Percentiles rank a stretch among this genome's conserved stretches.
Conservation (phyloP, 2,329 filamentous ascomycete species). For the Esteya vermicola region DNA sequence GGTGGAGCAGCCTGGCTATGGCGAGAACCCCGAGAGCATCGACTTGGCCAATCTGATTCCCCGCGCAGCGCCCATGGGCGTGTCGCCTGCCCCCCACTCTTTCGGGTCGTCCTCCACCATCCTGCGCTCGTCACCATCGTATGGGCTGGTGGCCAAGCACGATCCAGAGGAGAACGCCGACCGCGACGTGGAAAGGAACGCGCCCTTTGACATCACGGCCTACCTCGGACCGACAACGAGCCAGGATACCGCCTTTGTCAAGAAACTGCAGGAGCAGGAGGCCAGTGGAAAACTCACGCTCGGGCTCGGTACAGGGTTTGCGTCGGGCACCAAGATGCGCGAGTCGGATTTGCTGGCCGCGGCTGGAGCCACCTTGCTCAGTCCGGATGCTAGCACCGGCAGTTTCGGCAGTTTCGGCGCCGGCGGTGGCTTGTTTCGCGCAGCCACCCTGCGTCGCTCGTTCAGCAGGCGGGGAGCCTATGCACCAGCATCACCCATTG, state of each 20-base stretch:
- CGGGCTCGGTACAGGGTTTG: constrained; percentile 41
- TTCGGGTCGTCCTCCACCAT: no score
- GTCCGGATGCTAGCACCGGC: constrained; percentile 11
- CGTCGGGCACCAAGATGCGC: constrained; percentile 29
- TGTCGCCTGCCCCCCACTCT: neutral
- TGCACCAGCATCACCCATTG: constrained; percentile 4
- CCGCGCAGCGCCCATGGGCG: constrained; percentile 23
- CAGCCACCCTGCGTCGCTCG: constrained; percentile 4
- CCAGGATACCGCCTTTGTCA: constrained; percentile 30
- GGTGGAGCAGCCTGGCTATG: constrained; percentile 24
- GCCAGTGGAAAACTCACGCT: constrained; percentile 40
- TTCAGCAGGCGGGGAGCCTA: constrained; percentile 6
- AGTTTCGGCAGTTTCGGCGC: no score
- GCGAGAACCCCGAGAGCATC: constrained; percentile 17
- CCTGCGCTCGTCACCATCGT: constrained; percentile 13
- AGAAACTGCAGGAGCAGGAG: constrained; percentile 34
- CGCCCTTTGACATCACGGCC: constrained; percentile 30
- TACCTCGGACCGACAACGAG: constrained; percentile 28
- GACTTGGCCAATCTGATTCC: constrained; percentile 24
- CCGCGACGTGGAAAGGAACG: constrained; percentile 9
- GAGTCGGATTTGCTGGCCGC: constrained; percentile 33
- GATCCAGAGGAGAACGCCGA: constrained; percentile 17
- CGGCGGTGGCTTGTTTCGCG: neutral
- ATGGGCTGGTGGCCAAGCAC: constrained; percentile 17
- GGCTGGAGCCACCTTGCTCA: constrained; percentile 23